Base-by-base conservation (phyloP, 805 yeast species). In the Lipomyces sp. region DNA sequence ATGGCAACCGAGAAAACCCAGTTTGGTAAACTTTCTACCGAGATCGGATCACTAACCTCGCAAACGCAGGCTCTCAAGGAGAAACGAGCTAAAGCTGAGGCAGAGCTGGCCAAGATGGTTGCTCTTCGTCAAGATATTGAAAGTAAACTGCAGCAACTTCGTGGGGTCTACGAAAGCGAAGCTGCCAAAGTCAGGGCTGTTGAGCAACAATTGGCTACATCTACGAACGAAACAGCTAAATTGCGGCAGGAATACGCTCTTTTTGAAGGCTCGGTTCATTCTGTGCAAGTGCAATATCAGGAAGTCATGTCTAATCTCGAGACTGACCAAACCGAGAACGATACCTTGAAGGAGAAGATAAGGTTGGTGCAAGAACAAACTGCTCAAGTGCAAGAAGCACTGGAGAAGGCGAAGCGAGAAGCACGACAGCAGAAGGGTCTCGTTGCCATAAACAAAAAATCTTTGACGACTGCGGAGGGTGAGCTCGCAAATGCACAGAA, bases 21-120 rank as follows among this genome's bases (percentile, higher is more conserved):
- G 72, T 84, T 92, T 76, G 97, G 96, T 15, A 91, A 93, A 72
- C 82, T 90, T 53, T 89, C 96, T 0, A 90, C 88, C 72, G 97
- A 93, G 79, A 88, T 91, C 70, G 86, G 86, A 69, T 89, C 97
- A 0, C 80, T 94, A 70, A 84, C 92, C 0, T 78, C 83, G 30
- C 97, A 92, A 77, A 90, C 96, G 1, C 81, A 90, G 0, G 83
- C 82, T 15, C 82, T 90, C 37, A 87, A 87, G 66, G 89, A 85
- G 30, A 90, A 90, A 77, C 87, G 91, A 69, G 80, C 84, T 24
- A 84, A 87, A 67, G 92, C 97, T 0, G 92, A 88, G 74, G 86
- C 84, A 64, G 97, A 94, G 74, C 82, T 93, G 63, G 81, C 86
- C n/a, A 83, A 85, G 64, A 86, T 90, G 66, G 83, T 86, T 72